Conservation (phyloP, 148 eudicot genomes). For the Dianthus caryophyllus region DNA sequence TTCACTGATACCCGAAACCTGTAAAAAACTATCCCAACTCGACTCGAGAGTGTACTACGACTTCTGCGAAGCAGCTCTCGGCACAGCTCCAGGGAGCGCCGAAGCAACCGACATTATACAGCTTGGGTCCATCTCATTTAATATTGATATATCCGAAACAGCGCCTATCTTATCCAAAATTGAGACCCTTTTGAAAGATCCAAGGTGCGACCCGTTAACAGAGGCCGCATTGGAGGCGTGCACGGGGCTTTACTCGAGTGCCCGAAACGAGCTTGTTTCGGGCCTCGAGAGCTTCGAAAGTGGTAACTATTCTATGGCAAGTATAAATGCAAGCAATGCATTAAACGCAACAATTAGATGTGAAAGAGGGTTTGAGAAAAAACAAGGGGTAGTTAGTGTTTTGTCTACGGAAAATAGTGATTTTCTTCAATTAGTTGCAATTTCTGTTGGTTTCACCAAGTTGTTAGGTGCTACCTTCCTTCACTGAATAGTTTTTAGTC, state of each 20-base stretch:
- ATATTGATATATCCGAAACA: slow-evolving; percentile 2
- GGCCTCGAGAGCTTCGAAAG: slow-evolving; percentile 1
- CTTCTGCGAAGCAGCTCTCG: slow-evolving; percentile 9
- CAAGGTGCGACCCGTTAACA: not conserved
- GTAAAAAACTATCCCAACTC: not conserved
- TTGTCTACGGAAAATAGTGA: slow-evolving; percentile 18
- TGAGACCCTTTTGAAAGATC: not conserved
- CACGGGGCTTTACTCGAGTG: slow-evolving; percentile 3
- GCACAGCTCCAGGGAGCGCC: slow-evolving; percentile 10
- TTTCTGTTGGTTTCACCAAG: slow-evolving; percentile 18
- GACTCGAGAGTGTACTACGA: slow-evolving; percentile 8
- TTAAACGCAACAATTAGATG: not conserved
- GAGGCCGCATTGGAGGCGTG: slow-evolving; percentile 5
- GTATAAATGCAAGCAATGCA: not conserved
- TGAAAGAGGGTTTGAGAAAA: slow-evolving; percentile 6
- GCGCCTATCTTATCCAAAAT: slow-evolving; percentile 9
- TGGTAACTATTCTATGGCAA: slow-evolving; percentile 10
- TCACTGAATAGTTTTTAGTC: not conserved
- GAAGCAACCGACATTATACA: not conserved
- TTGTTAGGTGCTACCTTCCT: not conserved
- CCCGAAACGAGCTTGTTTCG: not conserved
- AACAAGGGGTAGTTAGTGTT: not conserved
- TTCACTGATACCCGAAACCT: slow-evolving; percentile 3
- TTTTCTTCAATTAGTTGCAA: slow-evolving; percentile 17
- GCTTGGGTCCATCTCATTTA: slow-evolving; percentile 13